These are phyloP conservation scores for Farysia itapuensis DNA, from an alignment of 1,284 basidiomycete genomes.

Conservation along the genomic window DNA sequence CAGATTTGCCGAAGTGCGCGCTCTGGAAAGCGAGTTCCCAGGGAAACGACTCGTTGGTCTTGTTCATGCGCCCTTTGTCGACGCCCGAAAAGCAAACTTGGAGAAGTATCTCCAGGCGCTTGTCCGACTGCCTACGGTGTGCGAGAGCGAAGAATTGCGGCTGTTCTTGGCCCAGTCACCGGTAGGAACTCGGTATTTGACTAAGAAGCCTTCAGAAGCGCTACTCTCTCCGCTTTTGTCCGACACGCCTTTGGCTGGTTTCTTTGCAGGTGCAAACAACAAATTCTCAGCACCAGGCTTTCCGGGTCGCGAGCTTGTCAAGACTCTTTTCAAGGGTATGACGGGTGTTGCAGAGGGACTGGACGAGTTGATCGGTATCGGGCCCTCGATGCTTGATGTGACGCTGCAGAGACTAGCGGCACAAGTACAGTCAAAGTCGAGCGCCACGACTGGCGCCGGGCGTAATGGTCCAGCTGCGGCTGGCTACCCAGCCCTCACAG, in stretches of 20 bases:
- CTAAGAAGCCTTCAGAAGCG: neutral
- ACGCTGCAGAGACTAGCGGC: constrained; percentile 45
- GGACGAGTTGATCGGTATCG: constrained; percentile 45
- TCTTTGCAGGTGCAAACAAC: constrained; percentile 1
- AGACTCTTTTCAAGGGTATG: constrained; percentile 41
- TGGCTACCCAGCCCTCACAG: constrained; percentile 9
- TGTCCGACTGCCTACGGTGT: constrained; percentile 16
- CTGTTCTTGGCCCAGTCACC: constrained; percentile 72
- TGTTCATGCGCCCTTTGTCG: constrained; percentile 64
- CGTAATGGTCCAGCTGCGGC: no score
- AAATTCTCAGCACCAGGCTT: constrained; percentile 8
- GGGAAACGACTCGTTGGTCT: constrained; percentile 43
- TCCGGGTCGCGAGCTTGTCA: constrained; percentile 28
- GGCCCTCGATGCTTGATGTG: constrained; percentile 48
- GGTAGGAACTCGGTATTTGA: constrained; percentile 3
- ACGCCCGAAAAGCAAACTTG: constrained; percentile 73
- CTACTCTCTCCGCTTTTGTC: neutral
- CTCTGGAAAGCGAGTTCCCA: constrained; percentile 43
- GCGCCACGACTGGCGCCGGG: no score
- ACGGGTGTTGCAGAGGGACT: constrained; percentile 45
- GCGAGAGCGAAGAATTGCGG: constrained; percentile 76
- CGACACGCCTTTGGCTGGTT: neutral
- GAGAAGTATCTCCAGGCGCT: constrained; percentile 82
- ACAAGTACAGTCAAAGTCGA: constrained; percentile 32
- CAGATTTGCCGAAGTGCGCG: constrained; percentile 47